phyloP scores from a whole-genome alignment of 108 stramenopile genomes.

The Schizochytrium sp. region DNA sequence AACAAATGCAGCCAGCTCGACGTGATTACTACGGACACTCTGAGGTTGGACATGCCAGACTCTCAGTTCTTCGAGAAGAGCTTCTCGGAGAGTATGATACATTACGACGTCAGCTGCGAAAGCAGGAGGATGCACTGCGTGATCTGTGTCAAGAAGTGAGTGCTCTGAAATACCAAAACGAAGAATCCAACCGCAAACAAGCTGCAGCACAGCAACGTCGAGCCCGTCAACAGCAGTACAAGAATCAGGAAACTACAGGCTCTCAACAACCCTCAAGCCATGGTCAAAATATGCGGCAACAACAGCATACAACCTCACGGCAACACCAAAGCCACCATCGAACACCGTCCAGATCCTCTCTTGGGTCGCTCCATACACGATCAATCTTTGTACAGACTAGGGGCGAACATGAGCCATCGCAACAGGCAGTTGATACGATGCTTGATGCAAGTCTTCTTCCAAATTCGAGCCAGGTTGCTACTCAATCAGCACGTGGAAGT shows the following conservation, averaged over 20 bases:
- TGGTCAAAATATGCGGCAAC: no score
- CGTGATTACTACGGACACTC: conserved; percentile 16
- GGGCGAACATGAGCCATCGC: background rate
- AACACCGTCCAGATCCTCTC: no score
- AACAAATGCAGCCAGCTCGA: conserved; percentile 4
- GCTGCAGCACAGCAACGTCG: no score
- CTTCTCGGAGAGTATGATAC: conserved; percentile 34
- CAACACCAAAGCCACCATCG: no score
- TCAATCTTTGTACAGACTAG: conserved; percentile 7
- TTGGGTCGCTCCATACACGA: background rate
- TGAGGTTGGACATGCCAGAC: conserved; percentile 13
- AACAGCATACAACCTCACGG: no score
- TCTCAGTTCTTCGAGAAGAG: conserved; percentile 21
- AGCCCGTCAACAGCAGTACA: no score
- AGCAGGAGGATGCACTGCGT: conserved; percentile 49
- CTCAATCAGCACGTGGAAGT: background rate
- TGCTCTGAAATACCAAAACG: background rate
- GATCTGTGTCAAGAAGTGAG: conserved; percentile 31
- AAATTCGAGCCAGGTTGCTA: background rate
- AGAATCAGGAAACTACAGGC: no score
- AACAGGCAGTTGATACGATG: conserved; percentile 10
- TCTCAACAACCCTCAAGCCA: no score
- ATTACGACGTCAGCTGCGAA: background rate
- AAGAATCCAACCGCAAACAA: no score
- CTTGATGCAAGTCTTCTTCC: conserved; percentile 1